phyloP scores from a whole-genome alignment of 176 grass and related monocot genomes.

The Otatea glauca region DNA sequence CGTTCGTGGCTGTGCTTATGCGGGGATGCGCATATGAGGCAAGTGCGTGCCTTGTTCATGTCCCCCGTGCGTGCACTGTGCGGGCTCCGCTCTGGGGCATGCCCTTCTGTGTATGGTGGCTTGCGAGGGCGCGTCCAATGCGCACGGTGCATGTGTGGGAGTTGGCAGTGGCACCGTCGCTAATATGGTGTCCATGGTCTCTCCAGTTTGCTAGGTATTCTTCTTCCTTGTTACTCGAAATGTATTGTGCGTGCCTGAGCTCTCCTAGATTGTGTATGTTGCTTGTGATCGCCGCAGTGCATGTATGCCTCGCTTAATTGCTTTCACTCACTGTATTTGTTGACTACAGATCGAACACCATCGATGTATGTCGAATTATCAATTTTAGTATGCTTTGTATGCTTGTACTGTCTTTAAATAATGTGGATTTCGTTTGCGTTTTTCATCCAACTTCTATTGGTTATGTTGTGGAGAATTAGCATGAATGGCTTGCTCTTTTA shows the following conservation, averaged over 20 bases:
- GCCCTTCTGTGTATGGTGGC: neutral
- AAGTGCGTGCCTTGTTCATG: neutral
- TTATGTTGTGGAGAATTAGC: neutral
- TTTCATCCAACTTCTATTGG: neutral
- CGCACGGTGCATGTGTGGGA: neutral
- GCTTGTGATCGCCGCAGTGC: neutral
- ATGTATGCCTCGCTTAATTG: neutral
- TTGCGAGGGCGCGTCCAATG: neutral
- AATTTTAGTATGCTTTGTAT: neutral
- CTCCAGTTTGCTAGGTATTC: neutral
- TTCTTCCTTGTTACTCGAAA: neutral
- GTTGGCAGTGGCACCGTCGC: neutral
- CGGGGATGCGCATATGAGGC: neutral
- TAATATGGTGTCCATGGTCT: neutral
- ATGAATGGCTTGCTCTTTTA: neutral
- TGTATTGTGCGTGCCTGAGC: neutral
- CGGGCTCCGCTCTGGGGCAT: neutral
- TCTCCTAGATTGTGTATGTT: neutral
- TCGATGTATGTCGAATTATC: neutral
- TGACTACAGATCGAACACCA: neutral
- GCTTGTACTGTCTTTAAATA: neutral
- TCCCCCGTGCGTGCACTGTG: neutral
- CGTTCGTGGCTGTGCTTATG: neutral
- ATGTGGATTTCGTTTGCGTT: neutral
- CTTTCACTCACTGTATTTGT: neutral